Evolutionary conservation across 495 filamentous ascomycete genomes (phyloP), one percentile per base, ranked within the genome.

Genomic region (Podospora pseudopauciseta): DNA sequence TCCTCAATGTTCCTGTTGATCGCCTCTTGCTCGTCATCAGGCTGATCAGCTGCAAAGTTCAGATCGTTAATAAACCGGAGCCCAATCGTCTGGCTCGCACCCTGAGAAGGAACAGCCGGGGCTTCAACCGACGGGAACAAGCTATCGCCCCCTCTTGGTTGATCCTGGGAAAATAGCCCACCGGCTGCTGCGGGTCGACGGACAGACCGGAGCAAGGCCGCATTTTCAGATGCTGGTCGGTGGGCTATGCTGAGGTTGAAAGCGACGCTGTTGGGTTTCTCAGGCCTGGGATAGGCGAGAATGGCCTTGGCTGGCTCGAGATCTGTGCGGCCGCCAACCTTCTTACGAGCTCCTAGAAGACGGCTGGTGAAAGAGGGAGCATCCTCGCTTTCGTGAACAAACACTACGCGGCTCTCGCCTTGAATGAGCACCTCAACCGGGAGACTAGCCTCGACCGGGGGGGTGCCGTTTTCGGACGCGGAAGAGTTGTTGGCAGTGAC

Each of bases 371-470:
- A 70, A 16, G 79, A 77, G 13, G 75, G 72, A 30, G 76, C 75
- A 27, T 78, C 66, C 68, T 81, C 77, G 66, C 28, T 71, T 64
- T 83, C 81, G 15, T 87, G 84, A 26, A 91, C 78, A 53, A 90
- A 80, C 32, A 89, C 80, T 13, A 91, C 70, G 18, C 89, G 84
- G 68, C 84, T 86, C 72, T 93, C 90, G 44, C 88, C 87, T 7
- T 86, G 82, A 5, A 92, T 78, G 1, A 93, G 73, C 3, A 91
- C 79, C 65, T 91, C 89, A 20, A 80, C 67, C 23, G 83, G 85
- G 4, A 83, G 73, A 3, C 84, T 81, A 49, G 39, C 7, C 15
- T 80, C 75, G 5, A 66, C 49, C 49, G 23, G 27, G n/a, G 6
- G 32, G 0, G 62, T 2, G 20, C 28, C 65, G 9, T 76, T 75